Conservation (phyloP, 805 yeast genomes). For the Myxozyma nipponensis region DNA sequence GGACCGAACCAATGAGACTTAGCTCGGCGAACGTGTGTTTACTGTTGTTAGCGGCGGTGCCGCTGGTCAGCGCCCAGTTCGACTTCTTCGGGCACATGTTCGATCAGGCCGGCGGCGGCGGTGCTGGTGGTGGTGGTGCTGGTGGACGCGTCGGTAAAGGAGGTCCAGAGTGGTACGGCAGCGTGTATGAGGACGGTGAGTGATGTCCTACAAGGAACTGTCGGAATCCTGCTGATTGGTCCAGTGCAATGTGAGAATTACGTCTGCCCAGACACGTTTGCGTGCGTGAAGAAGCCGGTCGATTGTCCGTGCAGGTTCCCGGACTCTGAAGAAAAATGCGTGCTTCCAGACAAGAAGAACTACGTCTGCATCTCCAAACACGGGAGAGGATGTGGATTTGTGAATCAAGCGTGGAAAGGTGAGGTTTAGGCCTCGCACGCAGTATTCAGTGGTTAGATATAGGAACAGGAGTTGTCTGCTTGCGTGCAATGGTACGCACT, state of each 20-base stretch:
- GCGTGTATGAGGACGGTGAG: constrained; percentile 22
- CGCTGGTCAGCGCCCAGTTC: constrained; percentile 21
- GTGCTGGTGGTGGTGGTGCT: constrained; percentile 5
- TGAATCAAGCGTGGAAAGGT: constrained; percentile 64
- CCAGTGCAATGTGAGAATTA: constrained; percentile 55
- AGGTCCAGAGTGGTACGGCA: constrained; percentile 23
- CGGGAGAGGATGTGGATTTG: constrained; percentile 82
- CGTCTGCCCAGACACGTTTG: constrained; percentile 77
- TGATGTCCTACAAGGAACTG: too few relatives aligned
- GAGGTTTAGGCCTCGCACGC: constrained; percentile 35
- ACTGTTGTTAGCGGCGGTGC: constrained; percentile 11
- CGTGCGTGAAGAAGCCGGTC: constrained; percentile 63
- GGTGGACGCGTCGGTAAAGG: constrained; percentile 9
- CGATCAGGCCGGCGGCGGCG: constrained; percentile 11
- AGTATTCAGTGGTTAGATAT: not conserved
- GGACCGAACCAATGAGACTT: too few relatives aligned
- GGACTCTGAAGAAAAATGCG: constrained; percentile 75
- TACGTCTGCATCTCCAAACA: constrained; percentile 75
- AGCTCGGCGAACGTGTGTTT: too few relatives aligned
- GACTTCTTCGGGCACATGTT: constrained; percentile 29
- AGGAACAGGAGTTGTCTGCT: too few relatives aligned
- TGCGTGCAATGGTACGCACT: not conserved
- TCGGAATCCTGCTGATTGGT: not conserved
- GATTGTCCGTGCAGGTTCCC: constrained; percentile 93
- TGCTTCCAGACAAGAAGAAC: constrained; percentile 60